Evolutionary conservation across 768 basidiomycete species (phyloP), one percentile per base, ranked within the genome.

Genomic region (Leccinum truebloodii): DNA sequence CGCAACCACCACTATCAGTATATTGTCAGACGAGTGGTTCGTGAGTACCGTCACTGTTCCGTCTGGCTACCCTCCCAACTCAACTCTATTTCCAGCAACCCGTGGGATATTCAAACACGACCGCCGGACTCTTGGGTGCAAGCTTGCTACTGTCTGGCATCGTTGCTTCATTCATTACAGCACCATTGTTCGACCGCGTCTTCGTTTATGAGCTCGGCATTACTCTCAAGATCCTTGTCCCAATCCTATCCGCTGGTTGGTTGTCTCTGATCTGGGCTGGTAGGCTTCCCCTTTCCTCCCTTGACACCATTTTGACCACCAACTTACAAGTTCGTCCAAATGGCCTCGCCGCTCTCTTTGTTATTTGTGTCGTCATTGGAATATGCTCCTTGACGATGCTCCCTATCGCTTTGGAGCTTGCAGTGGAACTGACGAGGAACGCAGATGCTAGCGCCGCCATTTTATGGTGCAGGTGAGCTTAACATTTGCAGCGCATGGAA

Each of bases 121-220:
- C 75, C n/a, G 80, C 86, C 35, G 92, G 92, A 7, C 77, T 92
- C 39, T 76, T 94, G 75, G 88, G 90, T 39, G 83, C 81, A n/a
- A 80, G 80, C 35, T 72, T 92, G 37, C 80, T 92, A 14, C 74
- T 92, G 37, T 78, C 87, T 1, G 92, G 93, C 22, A 83, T 94
- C 59, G 72, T 90, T 2, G 81, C 85, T 10, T 87, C 92, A 0
- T 75, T 86, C 32, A 66, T 86, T 53, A 83, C 87, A 0, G 85
- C 92, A 1, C 93, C 92, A 0, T 72, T 93, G 4, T 88, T 92
- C 67, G 92, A 94, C 67, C 85, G 92, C 20, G 84, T 92, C n/a
- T 84, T 94, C 61, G 93, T 89, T 9, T 82, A 87, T 63, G 84
- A 84, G 61, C 79, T 92, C 41, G 89, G 85, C 0, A 62, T 83